Evolutionary conservation across 768 basidiomycete species (phyloP), one percentile per base, ranked within the genome.

Genomic region (Scleroderma bovista): DNA sequence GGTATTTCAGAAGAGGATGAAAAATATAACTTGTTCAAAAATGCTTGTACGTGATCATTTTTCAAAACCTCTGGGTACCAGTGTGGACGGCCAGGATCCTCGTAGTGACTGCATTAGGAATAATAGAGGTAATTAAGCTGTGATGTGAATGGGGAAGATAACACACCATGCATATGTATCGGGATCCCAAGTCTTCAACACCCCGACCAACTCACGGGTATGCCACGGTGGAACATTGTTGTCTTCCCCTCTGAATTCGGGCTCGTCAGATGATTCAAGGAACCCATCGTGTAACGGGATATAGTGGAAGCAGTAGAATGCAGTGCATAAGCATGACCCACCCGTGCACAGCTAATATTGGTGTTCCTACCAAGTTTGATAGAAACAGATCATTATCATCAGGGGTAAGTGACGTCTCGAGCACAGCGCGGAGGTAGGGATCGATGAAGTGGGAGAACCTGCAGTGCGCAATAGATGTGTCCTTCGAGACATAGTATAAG

Each of bases 171-270:
- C 70, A 49, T 84, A 75, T 15, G 76, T 73, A 7, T 72, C 59
- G 1, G 73, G 63, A 44, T 75, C 70, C 81, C 82, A 86, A 2
- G 79, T 70, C 52, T 76, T 75, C 24, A 93, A 53, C 16, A 81
- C 66, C 22, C 75, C 72, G 3, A 87, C 72, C 11, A 78, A 70
- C 61, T 85, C 82, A 19, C 93, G 77, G 2, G 83, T 80, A 56
- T 95, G 92, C 81, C 90, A 89, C 0, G 82, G 78, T 2, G 93
- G 91, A 3, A 96, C 93, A 53, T 96, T 94, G 34, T 83, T 80
- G 60, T 96, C 93, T 33, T 72, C 72, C 3, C 86, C 87, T 17
- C 88, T 88, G 56, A 32, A 13, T n/a, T 6, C 33, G 16, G 16
- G 19, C 26, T 24, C 13, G 13, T 43, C 23, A 24, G 20, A n/a